phyloP scores from a whole-genome alignment of 495 filamentous ascomycete genomes.

The Hamigera avellanea region DNA sequence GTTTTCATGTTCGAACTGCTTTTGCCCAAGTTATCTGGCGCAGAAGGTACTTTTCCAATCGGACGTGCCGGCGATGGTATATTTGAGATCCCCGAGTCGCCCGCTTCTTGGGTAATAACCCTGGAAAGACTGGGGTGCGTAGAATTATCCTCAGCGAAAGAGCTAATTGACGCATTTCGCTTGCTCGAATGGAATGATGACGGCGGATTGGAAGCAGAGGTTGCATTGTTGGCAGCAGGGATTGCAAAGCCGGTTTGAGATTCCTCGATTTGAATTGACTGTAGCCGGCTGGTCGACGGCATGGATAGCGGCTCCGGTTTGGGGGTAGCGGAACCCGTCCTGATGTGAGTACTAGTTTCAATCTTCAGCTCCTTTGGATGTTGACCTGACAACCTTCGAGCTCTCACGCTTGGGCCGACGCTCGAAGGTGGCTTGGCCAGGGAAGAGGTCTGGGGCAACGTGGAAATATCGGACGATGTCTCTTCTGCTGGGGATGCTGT shows the following conservation, averaged over 20 bases:
- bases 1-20: slow-evolving; percentile 67
- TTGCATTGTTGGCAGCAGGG: slow-evolving; percentile 7
- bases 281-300: slow-evolving; percentile 10
- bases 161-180: slow-evolving; percentile 22
- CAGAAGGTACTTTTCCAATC: slow-evolving; percentile 38
- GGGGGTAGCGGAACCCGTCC: slow-evolving; percentile 26
- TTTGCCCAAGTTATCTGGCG: slow-evolving; percentile 52
- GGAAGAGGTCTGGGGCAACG: slow-evolving; percentile 10
- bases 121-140: slow-evolving; percentile 24
- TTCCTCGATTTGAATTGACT: slow-evolving; percentile 21
- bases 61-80: slow-evolving; percentile 33
- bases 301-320: slow-evolving; percentile 29
- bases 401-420: slow-evolving; percentile 51
- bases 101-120: slow-evolving; percentile 30
- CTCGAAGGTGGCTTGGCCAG: slow-evolving; percentile 24
- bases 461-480: slow-evolving; percentile 11
- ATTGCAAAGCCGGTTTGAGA: slow-evolving; percentile 11
- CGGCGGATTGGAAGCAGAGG: slow-evolving; percentile 12
- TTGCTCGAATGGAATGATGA: slow-evolving; percentile 13
- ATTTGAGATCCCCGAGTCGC: slow-evolving; percentile 23
- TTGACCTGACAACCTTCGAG: slow-evolving; percentile 70
- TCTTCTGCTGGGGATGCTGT: slow-evolving; percentile 14
- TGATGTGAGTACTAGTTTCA: slow-evolving; percentile 52
- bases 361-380: slow-evolving; percentile 78
- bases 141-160: slow-evolving; percentile 16